phyloP scores from a whole-genome alignment of 345 rosid genomes.

The Citrus sinensis region DVS_A1.0 CM039169.1:24531501-24532000 shows the following conservation, averaged over 20 bases:
- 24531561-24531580: not conserved
- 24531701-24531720: constrained; percentile 8
- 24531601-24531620: no score
- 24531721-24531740: constrained; percentile 47
- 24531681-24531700: constrained; percentile 10
- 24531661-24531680: constrained; percentile 16
- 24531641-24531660: constrained; percentile 45
- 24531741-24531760: constrained; percentile 41
- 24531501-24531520: constrained; percentile 44
- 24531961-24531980: not conserved
- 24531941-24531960: not conserved
- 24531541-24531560: constrained; percentile 48
- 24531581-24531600: not conserved
- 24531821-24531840: not conserved
- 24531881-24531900: not conserved
- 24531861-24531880: not conserved
- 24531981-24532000: not conserved
- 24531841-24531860: not conserved
- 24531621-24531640: not conserved
- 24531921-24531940: not conserved
- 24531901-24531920: not conserved
- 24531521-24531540: constrained; percentile 35
- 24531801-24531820: not conserved
- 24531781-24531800: constrained; percentile 27
- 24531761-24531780: constrained; percentile 25